Conservation (phyloP, 1,284 basidiomycete species). For the Cryptococcus sp. region DNA sequence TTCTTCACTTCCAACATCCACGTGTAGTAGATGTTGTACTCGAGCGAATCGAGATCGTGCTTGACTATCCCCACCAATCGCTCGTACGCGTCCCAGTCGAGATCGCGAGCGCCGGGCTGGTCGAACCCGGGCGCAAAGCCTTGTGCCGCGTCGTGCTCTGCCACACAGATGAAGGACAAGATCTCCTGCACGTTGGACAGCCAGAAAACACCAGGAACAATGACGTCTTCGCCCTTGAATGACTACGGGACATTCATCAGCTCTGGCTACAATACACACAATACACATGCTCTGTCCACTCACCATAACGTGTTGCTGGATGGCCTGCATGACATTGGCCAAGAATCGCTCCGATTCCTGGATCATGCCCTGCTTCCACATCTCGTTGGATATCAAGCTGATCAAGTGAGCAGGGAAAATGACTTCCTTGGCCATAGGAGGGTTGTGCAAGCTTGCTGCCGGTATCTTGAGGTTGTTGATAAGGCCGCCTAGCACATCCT, state of each 20-base stretch:
- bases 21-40: constrained; percentile 99
- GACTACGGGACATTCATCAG: constrained; percentile 32
- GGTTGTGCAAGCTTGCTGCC: constrained; percentile 83
- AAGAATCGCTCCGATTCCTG: constrained; percentile 96
- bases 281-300: constrained; percentile 37
- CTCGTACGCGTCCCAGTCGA: constrained; percentile 98
- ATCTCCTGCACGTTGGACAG: constrained; percentile 99
- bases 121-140: constrained; percentile 97
- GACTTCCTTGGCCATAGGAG: constrained; percentile 93
- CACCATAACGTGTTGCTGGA: constrained; percentile 98
- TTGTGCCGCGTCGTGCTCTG: constrained; percentile 96
- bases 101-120: constrained; percentile 83
- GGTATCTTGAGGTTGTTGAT: constrained; percentile 93
- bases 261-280: not conserved
- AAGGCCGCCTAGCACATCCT: constrained; percentile 89
- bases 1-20: constrained; percentile 99
- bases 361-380: constrained; percentile 99
- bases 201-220: constrained; percentile 98
- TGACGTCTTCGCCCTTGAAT: constrained; percentile 91
- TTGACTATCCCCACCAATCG: constrained; percentile 95
- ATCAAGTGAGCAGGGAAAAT: constrained; percentile 99
- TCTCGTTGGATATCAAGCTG: constrained; percentile 95
- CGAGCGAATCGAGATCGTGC: constrained; percentile 95
- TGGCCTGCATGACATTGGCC: constrained; percentile 97
- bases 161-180: constrained; percentile 97